Base-by-base conservation (phyloP, 805 yeast genomes). In the Yamadazyma paraphyllophila region DNA sequence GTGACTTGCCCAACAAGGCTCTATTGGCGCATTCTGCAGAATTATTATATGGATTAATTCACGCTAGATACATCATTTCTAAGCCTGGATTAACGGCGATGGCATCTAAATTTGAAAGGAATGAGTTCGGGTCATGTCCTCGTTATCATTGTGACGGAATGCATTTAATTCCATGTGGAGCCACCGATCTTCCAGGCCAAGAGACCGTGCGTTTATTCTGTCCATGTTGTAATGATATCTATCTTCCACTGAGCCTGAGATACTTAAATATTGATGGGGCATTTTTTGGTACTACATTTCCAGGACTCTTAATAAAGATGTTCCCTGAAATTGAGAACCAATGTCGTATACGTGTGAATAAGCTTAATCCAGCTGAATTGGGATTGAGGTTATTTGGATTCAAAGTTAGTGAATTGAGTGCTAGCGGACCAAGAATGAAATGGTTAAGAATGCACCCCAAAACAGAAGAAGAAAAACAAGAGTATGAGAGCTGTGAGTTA, bases 261-360 rank as follows among this genome's bases (percentile, higher is more conserved):
- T 91, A 88, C 65, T 70, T 87, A 47, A 88, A 88, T 59, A 80
- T 94, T 36, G 99, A 94, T 65, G 99, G 99, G 4, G 97, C 98
- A 1, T 94, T 85, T 59, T 94, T 95, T 71, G 98, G 99, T 4
- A 89, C 98, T 0, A 83, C 95, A 30, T 94, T 94, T 69, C 94
- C 97, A 1, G 97, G 97, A 2, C 77, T 94, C 54, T 86, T 94
- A 57, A 80, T 94, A 49, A 87, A 90, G 61, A 85, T 88, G 78
- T 90, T 85, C 68, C 89, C 94, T n/a, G 97, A 89, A 52, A 80
- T 90, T 41, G 96, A 86, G 60, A 80, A 80, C 56, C 89, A 86
- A 58, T 83, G 88, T 54, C 74, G 76, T 46, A 73, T 78, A 47
- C 74, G 86, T 58, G 65, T 69, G 47, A 64, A 67, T 46, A 66